These are phyloP conservation scores for Colletotrichum gigasporum DNA, from an alignment of 2,329 filamentous ascomycete genomes.

Conservation along the genomic window DNA sequence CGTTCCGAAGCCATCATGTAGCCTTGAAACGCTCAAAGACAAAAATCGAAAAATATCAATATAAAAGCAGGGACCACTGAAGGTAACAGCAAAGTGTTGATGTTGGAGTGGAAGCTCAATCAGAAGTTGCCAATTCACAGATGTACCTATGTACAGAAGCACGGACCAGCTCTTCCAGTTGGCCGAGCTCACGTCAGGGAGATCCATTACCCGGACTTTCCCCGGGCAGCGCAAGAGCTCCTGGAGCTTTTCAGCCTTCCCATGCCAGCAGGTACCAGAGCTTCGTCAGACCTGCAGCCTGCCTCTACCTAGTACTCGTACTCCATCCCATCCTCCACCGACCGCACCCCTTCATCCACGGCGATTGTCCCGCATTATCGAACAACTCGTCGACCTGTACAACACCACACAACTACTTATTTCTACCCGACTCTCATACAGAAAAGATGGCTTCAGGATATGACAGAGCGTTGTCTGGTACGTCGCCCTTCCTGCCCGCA, in stretches of 20 bases:
- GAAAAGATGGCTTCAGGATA: slow-evolving; percentile 87
- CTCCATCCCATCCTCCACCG: slow-evolving; percentile 28
- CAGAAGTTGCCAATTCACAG: too few relatives aligned
- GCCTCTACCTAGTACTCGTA: slow-evolving; percentile 28
- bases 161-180: too few relatives aligned
- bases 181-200: neutral
- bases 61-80: too few relatives aligned
- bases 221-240: slow-evolving; percentile 28
- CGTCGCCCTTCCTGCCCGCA: slow-evolving; percentile 51
- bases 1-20: too few relatives aligned
- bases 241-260: slow-evolving; percentile 34
- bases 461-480: slow-evolving; percentile 98
- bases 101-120: too few relatives aligned
- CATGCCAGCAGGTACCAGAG: slow-evolving; percentile 34
- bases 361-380: slow-evolving; percentile 22
- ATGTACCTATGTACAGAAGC: too few relatives aligned
- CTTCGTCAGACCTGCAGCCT: slow-evolving; percentile 44
- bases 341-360: slow-evolving; percentile 26
- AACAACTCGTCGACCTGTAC: neutral
- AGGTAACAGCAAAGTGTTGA: too few relatives aligned
- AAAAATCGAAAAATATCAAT: too few relatives aligned
- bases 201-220: slow-evolving; percentile 30
- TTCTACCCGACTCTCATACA: slow-evolving; percentile 25
- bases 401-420: neutral
- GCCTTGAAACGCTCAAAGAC: too few relatives aligned